Evolutionary conservation across 2,329 filamentous ascomycete species (phyloP), one percentile per base, ranked within the genome.

Genomic region (Dactylellina cionopaga): DNA sequence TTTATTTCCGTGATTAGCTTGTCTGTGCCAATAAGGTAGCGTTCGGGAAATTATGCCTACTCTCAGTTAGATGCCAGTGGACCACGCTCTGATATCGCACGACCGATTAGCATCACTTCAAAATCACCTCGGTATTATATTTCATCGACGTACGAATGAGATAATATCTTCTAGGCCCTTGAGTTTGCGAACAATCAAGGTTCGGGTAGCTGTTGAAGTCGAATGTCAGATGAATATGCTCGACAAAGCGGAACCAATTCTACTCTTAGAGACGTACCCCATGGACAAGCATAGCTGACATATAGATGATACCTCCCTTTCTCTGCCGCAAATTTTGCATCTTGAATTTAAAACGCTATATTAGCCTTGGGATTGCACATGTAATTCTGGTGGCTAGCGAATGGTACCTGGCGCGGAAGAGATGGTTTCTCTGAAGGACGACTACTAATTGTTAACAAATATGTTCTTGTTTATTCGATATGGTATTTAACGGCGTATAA

Each of bases 221-320:
- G n/a, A n/a, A n/a, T n/a, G n/a, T 17, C 6, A 39, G 2, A 51
- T 9, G 2, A n/a, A 54, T 11, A 19, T n/a, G 22, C 19, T 24
- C 5, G 15, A 2, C 19, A 37, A 29, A n/a, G n/a, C n/a, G 2
- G 11, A 47, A 24, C n/a, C 4, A 2, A 9, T 10, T 22, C 29
- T 7, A 35, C 43, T n/a, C 6, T 10, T 4, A n/a, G 24, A 3
- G n/a, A 64, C 58, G n/a, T 51, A 76, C 75, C 89, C 93, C 93
- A 97, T 2, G 93, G 93, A 81, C 93, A 97, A 5, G 93, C 93
- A 81, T 96, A 96, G 78, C 90, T 94, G 76, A 96, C 90, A 79
- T 94, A 99, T 77, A 99, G 87, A 82, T 99, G 95, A 80, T 99
- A 99, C 63, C 95, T 86, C 58, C 86, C 92, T 82, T 91, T 92